Conservation (phyloP, 306 rosid genomes). For the Dicorynia guianensis region DNA sequence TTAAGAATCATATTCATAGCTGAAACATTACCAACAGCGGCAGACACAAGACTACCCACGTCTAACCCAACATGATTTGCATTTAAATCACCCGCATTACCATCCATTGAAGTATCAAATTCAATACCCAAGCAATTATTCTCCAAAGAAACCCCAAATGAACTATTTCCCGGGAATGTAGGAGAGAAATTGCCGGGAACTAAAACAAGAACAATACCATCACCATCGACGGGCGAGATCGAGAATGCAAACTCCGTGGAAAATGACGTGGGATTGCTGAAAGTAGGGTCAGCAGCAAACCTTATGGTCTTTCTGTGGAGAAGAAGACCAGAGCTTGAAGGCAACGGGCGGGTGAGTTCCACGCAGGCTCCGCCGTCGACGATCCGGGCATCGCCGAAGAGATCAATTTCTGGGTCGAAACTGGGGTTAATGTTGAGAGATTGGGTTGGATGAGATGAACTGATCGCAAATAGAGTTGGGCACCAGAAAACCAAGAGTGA, state of each 20-base stretch:
- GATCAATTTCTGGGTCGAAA: slow-evolving; percentile 56
- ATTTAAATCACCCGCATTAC: slow-evolving; percentile 42
- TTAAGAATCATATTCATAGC: slow-evolving; percentile 42
- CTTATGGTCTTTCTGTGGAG: slow-evolving; percentile 46
- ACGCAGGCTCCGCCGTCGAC: slow-evolving; percentile 46
- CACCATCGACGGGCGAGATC: slow-evolving; percentile 51
- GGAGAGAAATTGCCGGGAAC: slow-evolving; percentile 40
- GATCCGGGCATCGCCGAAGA: slow-evolving; percentile 64
- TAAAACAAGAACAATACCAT: slow-evolving; percentile 50
- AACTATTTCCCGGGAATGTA: slow-evolving; percentile 36
- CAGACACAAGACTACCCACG: slow-evolving; percentile 51
- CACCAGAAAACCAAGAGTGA: slow-evolving; percentile 38
- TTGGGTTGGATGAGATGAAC: slow-evolving; percentile 38
- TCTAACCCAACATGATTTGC: slow-evolving; percentile 55
- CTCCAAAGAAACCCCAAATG: slow-evolving; percentile 43
- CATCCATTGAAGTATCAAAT: slow-evolving; percentile 54
- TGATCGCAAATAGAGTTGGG: slow-evolving; percentile 36
- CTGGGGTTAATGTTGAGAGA: slow-evolving; percentile 33
- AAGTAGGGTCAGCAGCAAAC: slow-evolving; percentile 12
- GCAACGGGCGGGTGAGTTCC: slow-evolving; percentile 47
- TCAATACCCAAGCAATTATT: slow-evolving; percentile 48
- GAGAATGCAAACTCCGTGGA: slow-evolving; percentile 59
- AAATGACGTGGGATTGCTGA: slow-evolving; percentile 44
- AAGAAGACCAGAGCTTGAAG: slow-evolving; percentile 61
- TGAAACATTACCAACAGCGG: slow-evolving; percentile 49